Percentiles rank a stretch among this genome's conserved stretches.
These are phyloP conservation scores for Volvox carteri DNA, from an alignment of 163 green algal species.

Conservation along the genomic window DNA sequence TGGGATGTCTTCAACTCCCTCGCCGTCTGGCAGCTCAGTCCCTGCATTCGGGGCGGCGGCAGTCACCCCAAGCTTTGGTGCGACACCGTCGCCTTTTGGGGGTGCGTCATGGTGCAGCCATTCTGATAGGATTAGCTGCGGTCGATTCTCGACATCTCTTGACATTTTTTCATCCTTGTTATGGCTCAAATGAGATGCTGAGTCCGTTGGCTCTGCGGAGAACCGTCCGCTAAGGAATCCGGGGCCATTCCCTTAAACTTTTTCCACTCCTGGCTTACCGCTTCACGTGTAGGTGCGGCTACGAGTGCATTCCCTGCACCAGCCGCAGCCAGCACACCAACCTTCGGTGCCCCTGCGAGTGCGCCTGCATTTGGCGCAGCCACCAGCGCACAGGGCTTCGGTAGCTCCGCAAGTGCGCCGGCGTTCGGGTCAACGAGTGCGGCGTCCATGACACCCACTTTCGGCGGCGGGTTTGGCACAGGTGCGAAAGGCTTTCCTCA, in stretches of 20 bases:
- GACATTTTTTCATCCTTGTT: too few species aligned
- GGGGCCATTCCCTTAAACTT: too few species aligned
- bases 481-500: neutral
- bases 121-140: too few species aligned
- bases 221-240: too few species aligned
- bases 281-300: neutral
- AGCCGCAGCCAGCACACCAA: neutral
- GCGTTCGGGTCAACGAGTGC: neutral
- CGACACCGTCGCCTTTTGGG: neutral
- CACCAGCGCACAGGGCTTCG: neutral
- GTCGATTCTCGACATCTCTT: too few species aligned
- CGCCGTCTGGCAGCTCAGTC: neutral
- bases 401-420: neutral
- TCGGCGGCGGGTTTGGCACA: constrained; percentile 27
- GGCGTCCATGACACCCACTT: neutral
- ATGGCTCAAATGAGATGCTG: too few species aligned
- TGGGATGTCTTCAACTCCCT: neutral
- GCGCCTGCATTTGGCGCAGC: neutral
- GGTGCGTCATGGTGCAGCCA: neutral
- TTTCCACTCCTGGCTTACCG: too few species aligned
- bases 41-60: neutral
- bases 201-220: too few species aligned
- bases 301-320: neutral
- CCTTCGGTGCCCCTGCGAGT: neutral
- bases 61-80: neutral